Evolutionary conservation across 176 grass and related monocot species (phyloP).

Genomic region (Luzula sylvatica): DNA sequence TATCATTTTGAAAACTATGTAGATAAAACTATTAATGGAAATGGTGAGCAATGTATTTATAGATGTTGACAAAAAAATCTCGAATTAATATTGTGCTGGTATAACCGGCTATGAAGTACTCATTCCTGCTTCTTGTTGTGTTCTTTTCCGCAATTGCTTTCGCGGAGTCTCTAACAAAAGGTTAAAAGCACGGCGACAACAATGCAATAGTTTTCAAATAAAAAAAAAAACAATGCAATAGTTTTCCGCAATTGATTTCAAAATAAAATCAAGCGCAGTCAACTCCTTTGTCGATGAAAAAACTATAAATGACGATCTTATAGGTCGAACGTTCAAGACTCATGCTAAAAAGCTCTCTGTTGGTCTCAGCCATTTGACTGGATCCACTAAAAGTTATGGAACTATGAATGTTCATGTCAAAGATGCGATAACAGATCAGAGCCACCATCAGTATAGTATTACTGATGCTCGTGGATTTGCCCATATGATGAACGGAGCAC

Average conservation of each 20-base stretch:
- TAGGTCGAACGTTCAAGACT: neutral
- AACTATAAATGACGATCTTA: neutral
- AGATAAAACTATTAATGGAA: too few relatives aligned
- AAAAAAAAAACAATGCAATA: too few relatives aligned
- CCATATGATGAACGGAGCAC: too few relatives aligned
- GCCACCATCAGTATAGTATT: too few relatives aligned
- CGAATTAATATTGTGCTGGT: neutral
- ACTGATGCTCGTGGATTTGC: too few relatives aligned
- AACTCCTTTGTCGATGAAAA: neutral
- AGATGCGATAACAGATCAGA: too few relatives aligned
- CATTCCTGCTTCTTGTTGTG: neutral
- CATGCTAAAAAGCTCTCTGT: too few relatives aligned
- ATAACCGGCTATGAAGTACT: conserved; percentile 10
- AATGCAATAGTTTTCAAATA: conserved; percentile 1
- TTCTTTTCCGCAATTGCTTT: neutral
- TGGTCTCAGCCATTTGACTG: neutral
- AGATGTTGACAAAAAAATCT: too few relatives aligned
- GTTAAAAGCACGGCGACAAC: neutral
- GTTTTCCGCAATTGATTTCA: conserved; percentile 1
- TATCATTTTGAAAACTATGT: too few relatives aligned
- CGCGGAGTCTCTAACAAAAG: neutral
- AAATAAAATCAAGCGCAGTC: neutral
- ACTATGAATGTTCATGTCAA: neutral
- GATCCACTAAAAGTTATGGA: neutral
- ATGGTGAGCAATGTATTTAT: too few relatives aligned